Base-by-base conservation (phyloP, 805 yeast genomes). In the Myxozyma vanderwaltii region DNA sequence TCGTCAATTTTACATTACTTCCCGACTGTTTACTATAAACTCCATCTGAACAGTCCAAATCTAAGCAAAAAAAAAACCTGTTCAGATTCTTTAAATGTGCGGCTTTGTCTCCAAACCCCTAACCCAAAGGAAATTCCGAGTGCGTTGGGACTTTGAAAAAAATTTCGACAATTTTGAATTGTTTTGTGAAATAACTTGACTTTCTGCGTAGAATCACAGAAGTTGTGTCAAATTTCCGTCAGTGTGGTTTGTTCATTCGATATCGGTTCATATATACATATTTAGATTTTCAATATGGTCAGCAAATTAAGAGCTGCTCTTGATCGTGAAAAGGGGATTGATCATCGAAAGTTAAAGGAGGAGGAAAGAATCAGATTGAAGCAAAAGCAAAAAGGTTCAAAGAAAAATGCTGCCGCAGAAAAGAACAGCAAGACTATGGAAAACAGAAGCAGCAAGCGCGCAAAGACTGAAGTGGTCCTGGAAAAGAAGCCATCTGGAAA, bases 301-400 rank as follows among this genome's bases (percentile, higher is more conserved):
- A 50, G 64, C 44, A 59, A 56, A 19, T 45, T 62, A 23, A 62
- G 47, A 27, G 26, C 55, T 13, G 63, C 65, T 29, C 46, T 62
- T 19, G 55, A 50, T 17, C 58, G 58, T 27, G 59, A 54, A 17
- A 43, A 44, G 21, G 64, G 63, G 5, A 56, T 61, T 23, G 64
- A 61, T 51, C 33, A 45, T 43, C 55, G 49, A 33, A 45, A 53
- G 43, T 29, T 41, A 24, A 58, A 51, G 51, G 36, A 51, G 45
- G 51, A 51, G 38, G 49, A 40, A 10, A 46, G 48, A 19, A 23
- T 47, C 43, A 74, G 0, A 77, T 70, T 0, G 78, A 74, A 12
- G 78, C 69, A 0, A 81, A 77, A 10, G 83, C 77, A 1, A 27
- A 45, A 27, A 17, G 4, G 26, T 8, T 31, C 40, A 29, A 21